These are phyloP conservation scores for Saccharomycopsis hybrid DNA, from an alignment of 1,139 yeast genomes.

Conservation along the genomic window DNA sequence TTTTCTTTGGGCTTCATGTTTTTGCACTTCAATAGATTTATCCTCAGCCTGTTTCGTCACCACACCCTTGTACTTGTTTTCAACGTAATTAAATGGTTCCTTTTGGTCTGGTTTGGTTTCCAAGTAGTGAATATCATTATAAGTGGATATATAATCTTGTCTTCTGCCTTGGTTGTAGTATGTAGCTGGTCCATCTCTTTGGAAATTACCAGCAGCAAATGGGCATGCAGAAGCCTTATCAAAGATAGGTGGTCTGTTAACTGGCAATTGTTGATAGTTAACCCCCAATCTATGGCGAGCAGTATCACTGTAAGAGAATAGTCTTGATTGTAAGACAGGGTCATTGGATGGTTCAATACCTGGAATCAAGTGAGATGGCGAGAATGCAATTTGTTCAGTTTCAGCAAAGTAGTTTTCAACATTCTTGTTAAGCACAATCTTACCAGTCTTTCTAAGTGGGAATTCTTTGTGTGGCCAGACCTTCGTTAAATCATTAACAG, in stretches of 20 bases:
- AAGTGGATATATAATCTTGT: slow-evolving; percentile 32
- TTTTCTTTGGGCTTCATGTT: slow-evolving; percentile 27
- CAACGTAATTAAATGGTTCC: slow-evolving; percentile 22
- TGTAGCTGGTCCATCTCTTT: slow-evolving; percentile 35
- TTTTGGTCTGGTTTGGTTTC: slow-evolving; percentile 3
- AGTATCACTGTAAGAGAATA: slow-evolving; percentile 82
- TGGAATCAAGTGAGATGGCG: slow-evolving; percentile 75
- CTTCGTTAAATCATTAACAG: slow-evolving; percentile 67
- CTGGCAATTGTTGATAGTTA: slow-evolving; percentile 54
- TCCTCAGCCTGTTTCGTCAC: slow-evolving; percentile 28
- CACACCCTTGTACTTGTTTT: slow-evolving; percentile 26
- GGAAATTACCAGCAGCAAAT: slow-evolving; percentile 33
- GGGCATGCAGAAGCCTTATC: slow-evolving; percentile 8
- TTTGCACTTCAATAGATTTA: slow-evolving; percentile 25
- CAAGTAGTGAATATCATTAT: background rate
- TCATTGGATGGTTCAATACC: slow-evolving; percentile 82
- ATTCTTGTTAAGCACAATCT: slow-evolving; percentile 61
- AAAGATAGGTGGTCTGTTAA: slow-evolving; percentile 39
- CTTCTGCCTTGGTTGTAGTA: slow-evolving; percentile 28
- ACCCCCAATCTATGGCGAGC: slow-evolving; percentile 43
- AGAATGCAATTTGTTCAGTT: slow-evolving; percentile 75
- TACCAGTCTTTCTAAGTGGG: slow-evolving; percentile 72
- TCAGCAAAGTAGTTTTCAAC: slow-evolving; percentile 77
- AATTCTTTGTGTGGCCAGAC: slow-evolving; percentile 76
- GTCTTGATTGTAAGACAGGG: slow-evolving; percentile 79